phyloP scores from a whole-genome alignment of 495 filamentous ascomycete species.

The Tuber magnatum region DNA sequence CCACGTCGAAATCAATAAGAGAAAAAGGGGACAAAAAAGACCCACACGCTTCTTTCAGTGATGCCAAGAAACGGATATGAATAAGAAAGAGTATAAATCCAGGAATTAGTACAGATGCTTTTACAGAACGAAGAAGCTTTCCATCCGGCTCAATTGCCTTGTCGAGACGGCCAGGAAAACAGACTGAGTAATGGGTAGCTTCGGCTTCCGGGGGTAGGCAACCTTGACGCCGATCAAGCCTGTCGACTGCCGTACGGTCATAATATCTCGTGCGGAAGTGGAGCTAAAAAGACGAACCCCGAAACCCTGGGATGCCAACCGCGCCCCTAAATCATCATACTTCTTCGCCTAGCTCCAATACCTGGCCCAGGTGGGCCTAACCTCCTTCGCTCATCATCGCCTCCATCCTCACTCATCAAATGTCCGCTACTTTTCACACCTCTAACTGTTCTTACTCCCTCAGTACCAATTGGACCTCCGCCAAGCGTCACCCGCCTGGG shows the following conservation, averaged over 20 bases:
- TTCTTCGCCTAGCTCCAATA: conserved; percentile 29
- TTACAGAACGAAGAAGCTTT: conserved; percentile 5
- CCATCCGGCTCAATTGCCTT: neutral
- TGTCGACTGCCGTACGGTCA: neutral
- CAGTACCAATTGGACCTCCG: conserved; percentile 10
- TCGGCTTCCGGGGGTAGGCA: neutral
- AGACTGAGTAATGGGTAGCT: neutral
- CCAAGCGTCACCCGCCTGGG: conserved; percentile 24
- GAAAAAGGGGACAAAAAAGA: conserved; percentile 7
- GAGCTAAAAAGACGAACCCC: neutral
- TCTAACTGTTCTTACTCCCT: conserved; percentile 5
- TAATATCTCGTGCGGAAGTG: neutral
- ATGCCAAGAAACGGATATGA: conserved; percentile 9
- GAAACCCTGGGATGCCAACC: neutral
- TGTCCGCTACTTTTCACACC: conserved; percentile 14
- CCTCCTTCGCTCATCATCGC: conserved; percentile 24
- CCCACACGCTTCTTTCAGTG: conserved; percentile 16
- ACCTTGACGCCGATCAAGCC: neutral
- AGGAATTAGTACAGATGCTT: conserved; percentile 17
- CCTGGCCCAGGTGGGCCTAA: conserved; percentile 6
- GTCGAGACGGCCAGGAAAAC: neutral
- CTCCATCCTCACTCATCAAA: conserved; percentile 3
- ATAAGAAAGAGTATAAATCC: conserved; percentile 19
- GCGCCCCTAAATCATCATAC: conserved; percentile 28
- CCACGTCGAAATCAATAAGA: conserved; percentile 7